Base-by-base conservation (phyloP, 2,329 filamentous ascomycete species). In the Aureobasidium zeae region DNA sequence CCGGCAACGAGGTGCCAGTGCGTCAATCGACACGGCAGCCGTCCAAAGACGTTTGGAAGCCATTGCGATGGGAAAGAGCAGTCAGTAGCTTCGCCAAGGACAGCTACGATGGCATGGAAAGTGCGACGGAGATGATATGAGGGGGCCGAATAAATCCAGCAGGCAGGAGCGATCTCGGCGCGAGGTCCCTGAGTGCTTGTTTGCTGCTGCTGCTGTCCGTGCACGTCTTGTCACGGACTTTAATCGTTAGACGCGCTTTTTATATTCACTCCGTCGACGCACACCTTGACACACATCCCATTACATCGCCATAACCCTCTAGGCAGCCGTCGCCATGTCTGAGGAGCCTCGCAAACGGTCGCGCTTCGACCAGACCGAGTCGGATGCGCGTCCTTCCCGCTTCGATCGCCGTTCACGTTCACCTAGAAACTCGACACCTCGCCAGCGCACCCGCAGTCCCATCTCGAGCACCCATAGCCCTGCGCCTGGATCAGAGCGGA, bases 381-480 rank as follows among this genome's bases (percentile, higher is more conserved):
- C 91, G 58, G 81, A 80, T 57, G 49, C 52, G 15, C 63, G 64
- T 49, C 60, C 74, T 31, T 93, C 87, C 37, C 78, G 88, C 60
- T 95, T 94, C 64, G 89, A 95, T 66, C 79, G 88, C 55, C 83
- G 91, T 55, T 96, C 91, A 47, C 83, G 86, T 52, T 94, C 87
- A 22, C 87, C 87, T 16, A 74, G 77, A 56, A 76, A 79, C 53
- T 71, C 77, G 19, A 85, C 93, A 49, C 37, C 39, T 19, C 66
- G 73, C 53, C 39, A 43, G 24, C 80, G 89, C 60, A 86, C 86
- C 55, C 83, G 89, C 54, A 95, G 87, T 62, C 88, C 88, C 45
- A 71, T 71, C 47, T 73, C 70, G 52, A 65, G 69, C 43, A 61
- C 66, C 42, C 62, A 63, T 38, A 73, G 68, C 54, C 71, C 73